Conservation (phyloP, 306 rosid genomes). For the Aeschynomene evenia region DNA sequence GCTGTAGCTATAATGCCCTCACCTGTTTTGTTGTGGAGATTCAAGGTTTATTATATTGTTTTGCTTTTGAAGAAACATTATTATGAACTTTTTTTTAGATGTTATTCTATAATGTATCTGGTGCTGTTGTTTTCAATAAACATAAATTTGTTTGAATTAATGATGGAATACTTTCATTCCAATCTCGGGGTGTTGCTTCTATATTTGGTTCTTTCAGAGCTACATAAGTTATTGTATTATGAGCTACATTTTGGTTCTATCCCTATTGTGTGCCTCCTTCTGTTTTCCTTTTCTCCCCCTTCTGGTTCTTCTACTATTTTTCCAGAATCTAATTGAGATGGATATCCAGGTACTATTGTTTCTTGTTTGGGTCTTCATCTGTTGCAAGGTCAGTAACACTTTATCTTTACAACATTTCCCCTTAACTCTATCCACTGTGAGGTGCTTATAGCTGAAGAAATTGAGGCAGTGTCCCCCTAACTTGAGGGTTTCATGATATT, state of each 20-base stretch:
- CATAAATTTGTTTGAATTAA: background rate
- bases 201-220: slow-evolving; percentile 6
- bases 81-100: background rate
- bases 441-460: slow-evolving; percentile 19
- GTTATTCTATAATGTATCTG: background rate
- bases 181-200: background rate
- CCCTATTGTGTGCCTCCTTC: background rate
- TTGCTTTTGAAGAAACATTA: background rate
- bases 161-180: slow-evolving; percentile 17
- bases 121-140: slow-evolving; percentile 11
- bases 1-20: slow-evolving; percentile 71
- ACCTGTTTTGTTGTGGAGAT: slow-evolving; percentile 82
- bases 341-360: slow-evolving; percentile 74
- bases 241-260: slow-evolving; percentile 2
- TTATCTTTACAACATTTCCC: slow-evolving; percentile 9
- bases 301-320: background rate
- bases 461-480: slow-evolving; percentile 5
- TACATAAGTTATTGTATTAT: background rate
- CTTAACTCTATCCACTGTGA: background rate
- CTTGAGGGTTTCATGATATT: slow-evolving; percentile 21
- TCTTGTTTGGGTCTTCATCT: slow-evolving; percentile 77
- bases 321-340: slow-evolving; percentile 39
- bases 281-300: background rate
- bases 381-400: slow-evolving; percentile 79
- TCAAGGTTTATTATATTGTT: slow-evolving; percentile 55